Evolutionary conservation across 768 basidiomycete genomes (phyloP), one percentile per base, ranked within the genome.

Genomic region (Multifurca ochricompacta): DNA sequence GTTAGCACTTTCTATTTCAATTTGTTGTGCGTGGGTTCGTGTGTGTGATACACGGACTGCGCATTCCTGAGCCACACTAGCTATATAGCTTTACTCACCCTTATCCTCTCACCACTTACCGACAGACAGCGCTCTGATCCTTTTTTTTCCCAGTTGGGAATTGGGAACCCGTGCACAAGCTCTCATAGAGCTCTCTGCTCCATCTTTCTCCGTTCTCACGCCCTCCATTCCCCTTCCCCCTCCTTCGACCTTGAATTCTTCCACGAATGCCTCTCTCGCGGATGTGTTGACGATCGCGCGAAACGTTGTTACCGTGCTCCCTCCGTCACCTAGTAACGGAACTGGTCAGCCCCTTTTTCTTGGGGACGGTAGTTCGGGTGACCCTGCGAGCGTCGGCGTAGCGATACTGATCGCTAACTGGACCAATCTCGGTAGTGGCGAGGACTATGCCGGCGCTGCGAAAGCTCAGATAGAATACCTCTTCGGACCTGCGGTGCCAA

Each of bases 341-440:
- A 65, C 68, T 2, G 78, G 76, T 1, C 80, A 81, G 60, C 78
- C 84, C 0, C 70, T 91, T 16, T 68, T 82, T 6, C 61, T 69
- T 3, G 75, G 77, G 39, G 79, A 82, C 28, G 73, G 76, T 36
- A 82, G 85, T 14, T 87, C 82, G 0, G 82, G 74, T 0, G 92
- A 95, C 63, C 91, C 91, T 0, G 80, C 90, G 0, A 83, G 81
- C 42, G 75, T 86, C n/a, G 89, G 87, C 2, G 75, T 85, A 30
- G 76, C 83, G 0, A 80, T 89, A 21, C 72, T 90, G 32, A 65
- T 80, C 13, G 77, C 78, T n/a, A 78, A 80, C 59, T 78, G 77
- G 75, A 79, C 79, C 0, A 66, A 67, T n/a, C 57, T 63, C 31
- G 76, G 76, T 25, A 70, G 69, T 25, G 71, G 69, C 21, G 68